Evolutionary conservation across 768 basidiomycete species (phyloP).

Genomic region (Pilatotrama ljubarskyi): DNA sequence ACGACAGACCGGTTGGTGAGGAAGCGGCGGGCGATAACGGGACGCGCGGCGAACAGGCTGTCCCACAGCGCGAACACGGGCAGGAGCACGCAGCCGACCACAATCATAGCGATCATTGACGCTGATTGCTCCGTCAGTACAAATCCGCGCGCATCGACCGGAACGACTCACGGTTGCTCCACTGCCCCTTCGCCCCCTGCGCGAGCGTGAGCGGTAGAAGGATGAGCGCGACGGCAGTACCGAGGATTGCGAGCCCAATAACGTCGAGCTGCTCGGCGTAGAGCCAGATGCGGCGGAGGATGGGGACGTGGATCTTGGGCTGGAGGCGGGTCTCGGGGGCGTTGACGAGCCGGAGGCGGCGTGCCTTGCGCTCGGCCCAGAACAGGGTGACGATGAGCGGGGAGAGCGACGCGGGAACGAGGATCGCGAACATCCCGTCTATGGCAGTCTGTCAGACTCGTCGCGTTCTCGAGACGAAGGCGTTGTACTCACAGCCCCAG

Average conservation of each 20-base stretch:
- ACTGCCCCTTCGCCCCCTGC: conserved; percentile 24
- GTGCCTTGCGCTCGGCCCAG: conserved; percentile 32
- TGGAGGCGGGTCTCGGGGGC: conserved; percentile 51
- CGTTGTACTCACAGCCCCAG: conserved; percentile 62
- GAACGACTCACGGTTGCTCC: conserved; percentile 34
- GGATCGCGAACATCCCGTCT: conserved; percentile 37
- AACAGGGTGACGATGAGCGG: conserved; percentile 32
- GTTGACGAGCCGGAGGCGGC: conserved; percentile 24
- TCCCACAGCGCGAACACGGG: conserved; percentile 35
- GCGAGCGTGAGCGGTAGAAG: conserved; percentile 34
- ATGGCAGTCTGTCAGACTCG: too few species aligned
- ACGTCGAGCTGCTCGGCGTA: conserved; percentile 32
- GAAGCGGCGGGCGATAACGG: conserved; percentile 37
- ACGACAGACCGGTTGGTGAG: conserved; percentile 37
- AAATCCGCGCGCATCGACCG: not conserved
- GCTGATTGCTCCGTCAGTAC: conserved; percentile 10
- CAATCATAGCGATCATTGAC: conserved; percentile 35
- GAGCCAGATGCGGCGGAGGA: conserved; percentile 43
- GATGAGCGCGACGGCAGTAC: conserved; percentile 32
- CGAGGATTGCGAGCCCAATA: conserved; percentile 33
- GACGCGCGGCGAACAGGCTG: conserved; percentile 33
- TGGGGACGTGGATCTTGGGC: conserved; percentile 9
- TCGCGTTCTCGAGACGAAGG: too few species aligned
- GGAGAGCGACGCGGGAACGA: conserved; percentile 25
- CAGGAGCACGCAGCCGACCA: conserved; percentile 32